Conservation (phyloP, 2,329 filamentous ascomycete genomes). For the Lomentospora prolificans region DNA sequence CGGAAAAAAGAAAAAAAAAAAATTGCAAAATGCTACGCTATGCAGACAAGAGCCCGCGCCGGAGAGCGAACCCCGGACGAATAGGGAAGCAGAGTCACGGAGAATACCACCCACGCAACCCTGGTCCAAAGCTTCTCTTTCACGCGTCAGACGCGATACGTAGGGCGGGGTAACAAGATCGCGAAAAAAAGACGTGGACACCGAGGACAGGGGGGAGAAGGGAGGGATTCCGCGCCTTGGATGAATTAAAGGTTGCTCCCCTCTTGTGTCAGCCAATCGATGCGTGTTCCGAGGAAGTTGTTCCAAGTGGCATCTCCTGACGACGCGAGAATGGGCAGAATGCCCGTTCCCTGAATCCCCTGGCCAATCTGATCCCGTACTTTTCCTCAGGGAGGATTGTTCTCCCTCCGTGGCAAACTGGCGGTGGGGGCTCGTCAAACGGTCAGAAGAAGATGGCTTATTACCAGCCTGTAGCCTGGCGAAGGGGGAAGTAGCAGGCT, state of each 20-base stretch:
- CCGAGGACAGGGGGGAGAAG: not conserved
- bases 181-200: not conserved
- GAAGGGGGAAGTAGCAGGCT: no score
- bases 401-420: not conserved
- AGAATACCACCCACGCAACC: not conserved
- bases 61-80: constrained; percentile 2
- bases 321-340: not conserved
- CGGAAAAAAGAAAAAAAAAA: not conserved
- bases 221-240: not conserved
- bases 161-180: constrained; percentile 2
- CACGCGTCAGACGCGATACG: constrained; percentile 4
- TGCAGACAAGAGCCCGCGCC: not conserved
- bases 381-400: not conserved
- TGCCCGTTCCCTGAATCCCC: not conserved
- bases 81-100: not conserved
- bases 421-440: no score
- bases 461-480: no score
- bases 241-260: not conserved
- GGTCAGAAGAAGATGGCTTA: no score
- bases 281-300: constrained; percentile 1
- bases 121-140: not conserved
- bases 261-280: not conserved
- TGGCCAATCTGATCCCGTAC: not conserved
- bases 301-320: not conserved
- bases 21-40: not conserved